Percentiles rank a stretch among this genome's conserved stretches.
phyloP scores from a whole-genome alignment of 139 green algal species.

The Penium margaritaceum region DNA sequence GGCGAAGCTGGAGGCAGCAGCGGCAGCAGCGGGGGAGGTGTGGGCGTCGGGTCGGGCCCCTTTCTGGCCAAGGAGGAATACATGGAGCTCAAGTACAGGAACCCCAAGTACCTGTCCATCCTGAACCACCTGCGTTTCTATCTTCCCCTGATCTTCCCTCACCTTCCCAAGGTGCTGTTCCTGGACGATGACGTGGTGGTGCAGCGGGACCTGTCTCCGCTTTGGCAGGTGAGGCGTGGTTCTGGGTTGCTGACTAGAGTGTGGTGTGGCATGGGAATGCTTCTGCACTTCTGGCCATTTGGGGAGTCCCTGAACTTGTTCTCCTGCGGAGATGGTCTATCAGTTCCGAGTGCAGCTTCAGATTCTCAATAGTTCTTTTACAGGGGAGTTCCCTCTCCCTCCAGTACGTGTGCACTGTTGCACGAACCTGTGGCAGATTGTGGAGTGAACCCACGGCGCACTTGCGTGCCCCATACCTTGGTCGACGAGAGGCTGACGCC shows the following conservation, averaged over 20 bases:
- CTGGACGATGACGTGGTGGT: slow-evolving; percentile 24
- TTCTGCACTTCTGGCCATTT: background rate
- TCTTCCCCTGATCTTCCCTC: slow-evolving; percentile 29
- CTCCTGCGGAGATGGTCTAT: too few species aligned
- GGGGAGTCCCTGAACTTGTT: background rate
- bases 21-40: background rate
- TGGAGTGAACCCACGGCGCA: too few species aligned
- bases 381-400: background rate
- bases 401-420: too few species aligned
- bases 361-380: background rate
- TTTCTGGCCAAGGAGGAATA: slow-evolving; percentile 8
- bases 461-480: background rate
- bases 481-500: background rate
- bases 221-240: slow-evolving; percentile 11
- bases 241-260: too few species aligned
- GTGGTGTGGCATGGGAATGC: too few species aligned
- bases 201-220: slow-evolving; percentile 22
- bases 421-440: too few species aligned
- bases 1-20: too few species aligned
- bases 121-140: slow-evolving; percentile 43
- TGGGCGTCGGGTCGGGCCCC: background rate
- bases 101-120: slow-evolving; percentile 39
- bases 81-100: slow-evolving; percentile 32
- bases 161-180: slow-evolving; percentile 21
- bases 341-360: too few species aligned